phyloP scores from a whole-genome alignment of 306 rosid species.

The Rubus parviflorus region DNA sequence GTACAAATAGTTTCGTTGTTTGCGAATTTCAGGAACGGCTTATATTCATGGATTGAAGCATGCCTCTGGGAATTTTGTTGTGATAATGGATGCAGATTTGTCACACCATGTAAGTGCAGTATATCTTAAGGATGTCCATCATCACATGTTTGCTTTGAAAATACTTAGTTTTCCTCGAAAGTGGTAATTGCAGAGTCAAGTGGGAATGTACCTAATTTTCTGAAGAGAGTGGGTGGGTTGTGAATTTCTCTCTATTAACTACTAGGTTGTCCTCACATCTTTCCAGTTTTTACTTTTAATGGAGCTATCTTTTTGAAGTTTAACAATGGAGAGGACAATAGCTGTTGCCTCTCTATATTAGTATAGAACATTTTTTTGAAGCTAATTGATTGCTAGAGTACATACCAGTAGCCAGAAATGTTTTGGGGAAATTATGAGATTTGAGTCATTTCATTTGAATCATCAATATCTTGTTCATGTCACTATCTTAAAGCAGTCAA shows the following conservation, averaged over 20 bases:
- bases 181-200: neutral
- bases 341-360: neutral
- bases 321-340: neutral
- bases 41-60: conserved; percentile 90
- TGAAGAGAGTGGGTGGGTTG: no score
- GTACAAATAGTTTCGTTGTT: neutral
- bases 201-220: neutral
- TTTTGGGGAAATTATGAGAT: neutral
- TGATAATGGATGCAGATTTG: conserved; percentile 95
- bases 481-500: neutral
- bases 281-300: neutral
- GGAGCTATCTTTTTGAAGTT: neutral
- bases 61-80: conserved; percentile 92
- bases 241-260: neutral
- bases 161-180: neutral
- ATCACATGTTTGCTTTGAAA: neutral
- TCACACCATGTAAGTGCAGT: conserved; percentile 82
- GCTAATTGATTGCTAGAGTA: neutral
- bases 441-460: neutral
- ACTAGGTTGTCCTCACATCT: neutral
- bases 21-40: conserved; percentile 76
- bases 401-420: neutral
- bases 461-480: neutral
- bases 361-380: neutral
- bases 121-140: conserved; percentile 4